Base-by-base conservation (phyloP, 352 stramenopile species). In the Globisporangium sylvaticum region DNA sequence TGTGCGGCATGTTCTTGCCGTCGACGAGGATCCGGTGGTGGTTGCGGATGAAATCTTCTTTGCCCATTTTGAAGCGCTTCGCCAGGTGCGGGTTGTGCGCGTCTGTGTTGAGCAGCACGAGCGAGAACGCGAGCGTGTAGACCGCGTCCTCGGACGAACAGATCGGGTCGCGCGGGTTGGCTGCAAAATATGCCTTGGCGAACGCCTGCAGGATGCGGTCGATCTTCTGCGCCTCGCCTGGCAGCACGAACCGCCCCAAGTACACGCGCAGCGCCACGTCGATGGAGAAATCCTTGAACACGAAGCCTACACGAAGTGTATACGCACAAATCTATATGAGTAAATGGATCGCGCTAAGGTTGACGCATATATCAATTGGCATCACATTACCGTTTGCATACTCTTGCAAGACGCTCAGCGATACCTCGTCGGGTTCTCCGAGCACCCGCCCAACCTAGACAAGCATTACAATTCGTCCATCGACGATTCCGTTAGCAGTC, bases 181-280 rank as follows among this genome's bases (percentile, higher is more conserved):
- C 80, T 1, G 55, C 34, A 59, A 83, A 88, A 55, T 87, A 94
- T 7, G 86, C 76, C 31, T 79, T 85, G 22, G 84, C 83, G 42
- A 94, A 92, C 7, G 86, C 86, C 54, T 94, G 81, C 3, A 94
- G 71, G 63, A 94, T 88, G n/a, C 86, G 81, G 71, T 94, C 86
- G 54, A 94, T 94, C 66, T 94, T 92, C 71, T 94, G 86, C 34
- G 86, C 86, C 71, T 94, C 86, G 54, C 79, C 75, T 4, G 84
- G 84, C 55, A 92, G 66, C 59, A 83, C 75, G 58, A 94, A 92
- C 39, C 81, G 79, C 37, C 81, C 78, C 3, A 94, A 76, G 57
- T 84, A 94, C n/a, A 91, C 75, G 14, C 86, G 82, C 32, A 94
- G 71, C 24, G 81, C 72, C 4, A 94, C 73, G 44, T 94, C 86